Conservation (phyloP, 345 rosid species). For the Boechera stricta region DNA sequence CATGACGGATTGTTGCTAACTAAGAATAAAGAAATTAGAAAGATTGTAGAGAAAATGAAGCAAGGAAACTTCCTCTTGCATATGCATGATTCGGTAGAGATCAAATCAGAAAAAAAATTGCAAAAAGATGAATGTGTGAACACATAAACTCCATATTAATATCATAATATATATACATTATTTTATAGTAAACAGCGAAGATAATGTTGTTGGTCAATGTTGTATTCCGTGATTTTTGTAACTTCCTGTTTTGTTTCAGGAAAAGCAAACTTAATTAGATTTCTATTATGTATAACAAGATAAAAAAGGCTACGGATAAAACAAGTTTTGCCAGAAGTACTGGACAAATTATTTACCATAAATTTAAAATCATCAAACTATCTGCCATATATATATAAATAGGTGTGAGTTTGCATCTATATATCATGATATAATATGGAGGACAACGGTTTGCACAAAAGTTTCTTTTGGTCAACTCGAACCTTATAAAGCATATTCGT, state of each 20-base stretch:
- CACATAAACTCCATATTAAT: not conserved
- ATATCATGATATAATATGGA: not conserved
- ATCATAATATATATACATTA: not conserved
- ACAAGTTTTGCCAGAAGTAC: constrained; percentile 4
- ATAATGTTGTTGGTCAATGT: constrained; percentile 7
- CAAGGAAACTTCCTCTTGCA: constrained; percentile 30
- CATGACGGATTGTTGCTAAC: not conserved
- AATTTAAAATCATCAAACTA: not conserved
- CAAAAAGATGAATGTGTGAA: not conserved
- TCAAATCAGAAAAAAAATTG: not conserved
- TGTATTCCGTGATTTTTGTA: constrained; percentile 22
- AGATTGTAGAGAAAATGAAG: not conserved
- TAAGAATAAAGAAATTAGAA: constrained; percentile 10
- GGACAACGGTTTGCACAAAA: not conserved
- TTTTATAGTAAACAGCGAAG: not conserved
- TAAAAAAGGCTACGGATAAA: constrained; percentile 11
- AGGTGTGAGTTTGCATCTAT: not conserved
- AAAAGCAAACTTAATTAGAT: constrained; percentile 4
- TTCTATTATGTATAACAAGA: not conserved
- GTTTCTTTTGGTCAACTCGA: constrained; percentile 22
- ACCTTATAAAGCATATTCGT: constrained; percentile 30
- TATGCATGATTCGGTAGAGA: constrained; percentile 3
- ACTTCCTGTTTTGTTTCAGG: constrained; percentile 10
- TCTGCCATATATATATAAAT: not conserved
- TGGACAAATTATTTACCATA: not conserved